A percentile compares a stretch with the other conserved stretches of the same genome.
phyloP scores from a whole-genome alignment of 1,284 basidiomycete species.

The Boletus semigastroideus region DNA sequence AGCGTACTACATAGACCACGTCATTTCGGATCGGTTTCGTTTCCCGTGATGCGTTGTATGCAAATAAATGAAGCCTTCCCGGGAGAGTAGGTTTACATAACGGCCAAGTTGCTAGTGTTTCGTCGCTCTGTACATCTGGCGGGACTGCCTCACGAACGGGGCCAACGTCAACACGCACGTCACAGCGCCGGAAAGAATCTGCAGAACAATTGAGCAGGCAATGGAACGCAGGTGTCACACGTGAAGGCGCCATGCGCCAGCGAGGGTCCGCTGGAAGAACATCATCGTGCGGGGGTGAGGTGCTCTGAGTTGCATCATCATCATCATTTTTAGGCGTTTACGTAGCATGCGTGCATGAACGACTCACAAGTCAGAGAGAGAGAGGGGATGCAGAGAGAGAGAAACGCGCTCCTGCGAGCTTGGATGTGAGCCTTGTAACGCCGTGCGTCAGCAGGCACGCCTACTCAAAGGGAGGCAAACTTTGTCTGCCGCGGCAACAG shows the following conservation, averaged over 20 bases:
- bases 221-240: neutral
- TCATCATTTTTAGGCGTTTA: no score
- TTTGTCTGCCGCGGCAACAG: no score
- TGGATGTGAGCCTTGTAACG: no score
- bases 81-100: neutral
- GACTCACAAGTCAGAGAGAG: no score
- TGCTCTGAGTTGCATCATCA: neutral
- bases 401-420: no score
- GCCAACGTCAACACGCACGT: neutral
- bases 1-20: neutral
- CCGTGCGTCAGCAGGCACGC: no score
- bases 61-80: neutral
- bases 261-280: neutral
- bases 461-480: no score
- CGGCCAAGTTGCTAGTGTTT: conserved; percentile 1
- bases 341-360: neutral
- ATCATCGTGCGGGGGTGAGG: neutral
- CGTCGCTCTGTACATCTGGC: conserved; percentile 3
- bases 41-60: neutral
- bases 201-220: neutral
- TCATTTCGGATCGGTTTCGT: no score
- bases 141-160: conserved; percentile 2
- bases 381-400: no score
- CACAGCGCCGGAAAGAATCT: neutral
- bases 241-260: no score